Evolutionary conservation across 768 basidiomycete species (phyloP).

Genomic region (Tricholoma sp.): DNA sequence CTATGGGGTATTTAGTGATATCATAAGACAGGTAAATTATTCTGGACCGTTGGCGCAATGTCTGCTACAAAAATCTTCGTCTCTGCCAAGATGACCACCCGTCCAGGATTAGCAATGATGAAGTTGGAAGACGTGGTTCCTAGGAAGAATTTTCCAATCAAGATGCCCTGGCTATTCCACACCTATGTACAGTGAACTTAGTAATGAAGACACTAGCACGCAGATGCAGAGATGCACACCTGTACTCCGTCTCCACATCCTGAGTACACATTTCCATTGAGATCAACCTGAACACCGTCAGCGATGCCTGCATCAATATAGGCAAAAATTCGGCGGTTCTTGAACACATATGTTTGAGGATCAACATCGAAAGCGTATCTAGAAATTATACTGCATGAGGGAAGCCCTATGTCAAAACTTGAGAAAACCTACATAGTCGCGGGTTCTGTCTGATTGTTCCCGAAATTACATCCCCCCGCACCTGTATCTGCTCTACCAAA

Average conservation of each 20-base stretch:
- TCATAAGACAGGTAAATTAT: conserved; percentile 10
- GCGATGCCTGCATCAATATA: conserved; percentile 61
- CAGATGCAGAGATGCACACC: conserved; percentile 25
- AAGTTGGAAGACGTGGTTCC: conserved; percentile 38
- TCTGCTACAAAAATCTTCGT: conserved; percentile 43
- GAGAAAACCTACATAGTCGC: conserved; percentile 54
- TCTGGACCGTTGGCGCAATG: conserved; percentile 31
- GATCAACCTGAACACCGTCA: conserved; percentile 65
- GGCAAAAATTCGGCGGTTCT: conserved; percentile 62
- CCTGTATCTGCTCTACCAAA: conserved; percentile 47
- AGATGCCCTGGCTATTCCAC: conserved; percentile 47
- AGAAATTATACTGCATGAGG: background rate
- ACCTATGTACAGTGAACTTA: conserved; percentile 27
- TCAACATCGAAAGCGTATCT: conserved; percentile 73
- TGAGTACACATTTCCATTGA: conserved; percentile 59
- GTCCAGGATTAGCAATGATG: conserved; percentile 38
- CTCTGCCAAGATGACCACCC: conserved; percentile 41
- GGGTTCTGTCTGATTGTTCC: conserved; percentile 52
- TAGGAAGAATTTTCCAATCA: conserved; percentile 64
- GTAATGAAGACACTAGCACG: background rate
- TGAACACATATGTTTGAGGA: conserved; percentile 44
- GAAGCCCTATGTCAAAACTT: background rate
- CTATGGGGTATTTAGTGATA: background rate
- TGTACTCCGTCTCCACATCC: conserved; percentile 69
- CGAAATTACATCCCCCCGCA: conserved; percentile 36